Conservation (phyloP, 2,329 filamentous ascomycete species). For the Cytospora piceicola region DNA sequence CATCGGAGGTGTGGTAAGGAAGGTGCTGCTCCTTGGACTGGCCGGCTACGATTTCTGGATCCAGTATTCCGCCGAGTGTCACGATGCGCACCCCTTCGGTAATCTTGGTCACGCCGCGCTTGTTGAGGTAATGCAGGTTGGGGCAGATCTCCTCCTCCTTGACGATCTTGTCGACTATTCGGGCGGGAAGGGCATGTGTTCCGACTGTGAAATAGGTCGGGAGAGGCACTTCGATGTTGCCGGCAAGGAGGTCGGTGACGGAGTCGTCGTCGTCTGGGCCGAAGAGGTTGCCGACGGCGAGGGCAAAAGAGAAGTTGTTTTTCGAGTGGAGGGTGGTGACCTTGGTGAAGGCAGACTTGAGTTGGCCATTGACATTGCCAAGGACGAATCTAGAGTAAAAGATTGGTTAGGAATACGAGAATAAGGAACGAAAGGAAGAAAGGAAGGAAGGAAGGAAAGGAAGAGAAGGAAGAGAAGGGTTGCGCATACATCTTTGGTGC, state of each 20-base stretch:
- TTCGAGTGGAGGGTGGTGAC: constrained; percentile 80
- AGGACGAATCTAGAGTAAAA: constrained; percentile 68
- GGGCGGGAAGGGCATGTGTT: constrained; percentile 68
- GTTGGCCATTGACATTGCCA: constrained; percentile 79
- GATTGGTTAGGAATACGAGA: constrained; percentile 28
- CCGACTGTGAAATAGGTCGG: constrained; percentile 92
- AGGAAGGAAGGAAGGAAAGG: too few relatives aligned
- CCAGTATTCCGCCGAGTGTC: constrained; percentile 76
- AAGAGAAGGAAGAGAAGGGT: background rate
- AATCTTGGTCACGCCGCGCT: constrained; percentile 85
- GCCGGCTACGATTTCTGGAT: constrained; percentile 62
- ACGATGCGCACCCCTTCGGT: constrained; percentile 87
- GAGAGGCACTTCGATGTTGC: constrained; percentile 74
- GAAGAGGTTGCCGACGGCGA: constrained; percentile 86
- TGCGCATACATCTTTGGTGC: constrained; percentile 27
- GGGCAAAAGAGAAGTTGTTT: constrained; percentile 83
- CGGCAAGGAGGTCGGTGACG: constrained; percentile 68
- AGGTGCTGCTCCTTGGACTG: constrained; percentile 73
- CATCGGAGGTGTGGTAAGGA: constrained; percentile 77
- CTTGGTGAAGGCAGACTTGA: constrained; percentile 78
- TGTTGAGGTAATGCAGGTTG: constrained; percentile 90
- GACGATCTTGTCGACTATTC: constrained; percentile 74
- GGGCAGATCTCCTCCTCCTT: constrained; percentile 76
- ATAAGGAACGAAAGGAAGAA: background rate
- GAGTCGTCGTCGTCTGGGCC: constrained; percentile 58